A percentile compares a stretch with the other conserved stretches of the same genome.
Evolutionary conservation across 257 asterid species (phyloP).

Genomic region (Capsicum chinense): DNA sequence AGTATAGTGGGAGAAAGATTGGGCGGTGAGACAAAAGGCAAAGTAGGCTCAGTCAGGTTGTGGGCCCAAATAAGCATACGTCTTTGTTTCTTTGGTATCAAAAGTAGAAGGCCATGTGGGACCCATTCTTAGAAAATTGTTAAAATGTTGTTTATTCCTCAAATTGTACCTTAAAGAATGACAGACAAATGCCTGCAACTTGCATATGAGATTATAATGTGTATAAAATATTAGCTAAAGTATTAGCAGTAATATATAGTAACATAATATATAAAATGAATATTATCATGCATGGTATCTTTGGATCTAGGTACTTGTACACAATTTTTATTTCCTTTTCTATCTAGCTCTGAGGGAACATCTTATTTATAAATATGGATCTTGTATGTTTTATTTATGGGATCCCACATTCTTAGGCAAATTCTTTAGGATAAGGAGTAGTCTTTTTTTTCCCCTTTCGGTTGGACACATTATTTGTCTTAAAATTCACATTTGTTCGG

Average conservation of each 20-base stretch:
- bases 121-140: slow-evolving; percentile 28
- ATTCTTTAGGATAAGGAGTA: neutral
- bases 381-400: neutral
- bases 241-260: neutral
- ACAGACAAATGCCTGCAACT: slow-evolving; percentile 26
- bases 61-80: slow-evolving; percentile 49
- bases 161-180: slow-evolving; percentile 26
- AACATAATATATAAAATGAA: neutral
- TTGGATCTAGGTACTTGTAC: slow-evolving; percentile 19
- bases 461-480: neutral
- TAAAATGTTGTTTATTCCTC: neutral
- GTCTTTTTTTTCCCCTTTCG: neutral
- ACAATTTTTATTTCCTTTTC: neutral
- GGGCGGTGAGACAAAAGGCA: slow-evolving; percentile 40
- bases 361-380: neutral
- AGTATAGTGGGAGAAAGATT: slow-evolving; percentile 29
- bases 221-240: slow-evolving; percentile 23
- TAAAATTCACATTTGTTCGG: neutral
- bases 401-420: neutral
- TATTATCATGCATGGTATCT: slow-evolving; percentile 18
- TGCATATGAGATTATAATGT: slow-evolving; percentile 26
- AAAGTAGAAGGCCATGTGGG: slow-evolving; percentile 33
- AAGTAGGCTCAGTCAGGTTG: slow-evolving; percentile 44
- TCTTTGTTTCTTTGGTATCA: slow-evolving; percentile 41
- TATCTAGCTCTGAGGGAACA: neutral